Conservation (phyloP, 305 asterid species). For the Solanum hybrid region DNA sequence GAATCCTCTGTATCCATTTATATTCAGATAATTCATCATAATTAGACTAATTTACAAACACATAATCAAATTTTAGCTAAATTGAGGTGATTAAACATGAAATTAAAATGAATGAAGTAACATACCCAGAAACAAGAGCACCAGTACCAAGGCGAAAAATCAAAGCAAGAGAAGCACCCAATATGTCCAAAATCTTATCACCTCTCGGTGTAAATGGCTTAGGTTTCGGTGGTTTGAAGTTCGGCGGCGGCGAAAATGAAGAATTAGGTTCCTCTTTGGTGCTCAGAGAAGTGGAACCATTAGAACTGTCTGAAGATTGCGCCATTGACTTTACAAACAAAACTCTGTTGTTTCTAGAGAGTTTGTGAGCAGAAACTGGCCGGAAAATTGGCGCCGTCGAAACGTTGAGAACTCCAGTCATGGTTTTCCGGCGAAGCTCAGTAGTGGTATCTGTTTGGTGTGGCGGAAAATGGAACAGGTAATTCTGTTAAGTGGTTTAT, state of each 20-base stretch:
- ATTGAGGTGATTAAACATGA: background rate
- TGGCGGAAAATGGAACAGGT: constrained; percentile 41
- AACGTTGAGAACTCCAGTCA: constrained; percentile 50
- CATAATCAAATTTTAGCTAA: background rate
- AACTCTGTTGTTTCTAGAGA: constrained; percentile 6
- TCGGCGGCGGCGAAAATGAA: constrained; percentile 62
- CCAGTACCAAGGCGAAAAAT: constrained; percentile 76
- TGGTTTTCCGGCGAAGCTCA: constrained; percentile 17
- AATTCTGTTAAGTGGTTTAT: constrained; percentile 11
- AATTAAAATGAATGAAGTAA: background rate
- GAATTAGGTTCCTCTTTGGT: constrained; percentile 19
- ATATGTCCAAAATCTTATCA: constrained; percentile 57
- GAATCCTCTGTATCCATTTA: background rate
- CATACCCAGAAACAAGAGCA: constrained; percentile 75
- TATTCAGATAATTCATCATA: background rate
- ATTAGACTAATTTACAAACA: background rate
- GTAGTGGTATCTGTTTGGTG: constrained; percentile 7
- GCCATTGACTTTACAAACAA: constrained; percentile 30
- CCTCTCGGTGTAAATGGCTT: constrained; percentile 78
- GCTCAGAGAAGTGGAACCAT: constrained; percentile 25
- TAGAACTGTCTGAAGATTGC: constrained; percentile 44
- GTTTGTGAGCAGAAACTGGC: constrained; percentile 26
- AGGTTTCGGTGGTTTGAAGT: constrained; percentile 73
- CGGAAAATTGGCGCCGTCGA: constrained; percentile 37
- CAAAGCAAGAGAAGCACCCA: constrained; percentile 83